These are phyloP conservation scores for Paradendryphiella salina DNA, from an alignment of 2,329 filamentous ascomycete genomes.

Conservation along the genomic window DNA sequence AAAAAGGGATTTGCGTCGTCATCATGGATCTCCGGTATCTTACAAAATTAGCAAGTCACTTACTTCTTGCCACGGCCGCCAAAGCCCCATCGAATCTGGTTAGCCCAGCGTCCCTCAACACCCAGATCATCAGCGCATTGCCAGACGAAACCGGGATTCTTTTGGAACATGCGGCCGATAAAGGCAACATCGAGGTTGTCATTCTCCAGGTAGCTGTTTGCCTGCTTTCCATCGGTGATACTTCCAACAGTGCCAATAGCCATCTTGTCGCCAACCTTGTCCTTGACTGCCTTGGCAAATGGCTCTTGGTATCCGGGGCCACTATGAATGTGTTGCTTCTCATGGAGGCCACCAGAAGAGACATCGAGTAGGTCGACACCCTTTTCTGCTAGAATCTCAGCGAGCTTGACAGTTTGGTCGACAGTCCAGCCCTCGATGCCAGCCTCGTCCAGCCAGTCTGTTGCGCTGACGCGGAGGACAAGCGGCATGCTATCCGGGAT, in stretches of 20 bases:
- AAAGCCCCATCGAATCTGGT: constrained; percentile 69
- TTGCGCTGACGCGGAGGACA: constrained; percentile 72
- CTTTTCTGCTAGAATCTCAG: constrained; percentile 66
- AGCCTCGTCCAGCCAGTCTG: constrained; percentile 72
- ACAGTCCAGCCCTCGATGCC: constrained; percentile 66
- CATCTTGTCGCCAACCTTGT: constrained; percentile 71
- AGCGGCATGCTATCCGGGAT: constrained; percentile 72
- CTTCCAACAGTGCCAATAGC: constrained; percentile 74
- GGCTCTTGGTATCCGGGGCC: constrained; percentile 73
- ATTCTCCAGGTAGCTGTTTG: constrained; percentile 47
- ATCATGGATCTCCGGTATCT: background rate
- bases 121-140: constrained; percentile 72
- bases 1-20: background rate
- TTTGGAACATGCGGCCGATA: constrained; percentile 74
- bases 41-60: constrained; percentile 12
- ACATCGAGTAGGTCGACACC: constrained; percentile 86
- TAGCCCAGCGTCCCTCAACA: constrained; percentile 71
- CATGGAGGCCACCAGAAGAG: constrained; percentile 72
- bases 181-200: constrained; percentile 68
- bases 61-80: constrained; percentile 52
- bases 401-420: constrained; percentile 66
- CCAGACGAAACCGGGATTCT: constrained; percentile 79
- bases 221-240: constrained; percentile 70
- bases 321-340: constrained; percentile 61
- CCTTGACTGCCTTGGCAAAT: constrained; percentile 72